A percentile compares a stretch with the other conserved stretches of the same genome.
Conservation (phyloP, 345 rosid species). For the Populus davidiana region DNA sequence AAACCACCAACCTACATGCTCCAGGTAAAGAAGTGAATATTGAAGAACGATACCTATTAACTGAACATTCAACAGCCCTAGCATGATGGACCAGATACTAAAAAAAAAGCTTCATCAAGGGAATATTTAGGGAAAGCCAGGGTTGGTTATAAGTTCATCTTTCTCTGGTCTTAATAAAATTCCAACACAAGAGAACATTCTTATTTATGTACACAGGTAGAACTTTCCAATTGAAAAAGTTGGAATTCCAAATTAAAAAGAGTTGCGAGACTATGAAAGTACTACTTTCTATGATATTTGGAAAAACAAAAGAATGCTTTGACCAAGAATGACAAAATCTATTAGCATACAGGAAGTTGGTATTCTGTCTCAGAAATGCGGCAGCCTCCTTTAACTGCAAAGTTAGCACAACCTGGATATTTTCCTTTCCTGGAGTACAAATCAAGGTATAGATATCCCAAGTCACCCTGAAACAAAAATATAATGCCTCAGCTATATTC, state of each 20-base stretch:
- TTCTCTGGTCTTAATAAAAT: not conserved
- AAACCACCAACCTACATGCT: too few relatives aligned
- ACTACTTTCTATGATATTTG: not conserved
- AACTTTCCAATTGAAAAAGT: not conserved
- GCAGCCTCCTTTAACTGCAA: slow-evolving; percentile 86
- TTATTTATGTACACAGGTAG: not conserved
- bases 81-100: not conserved
- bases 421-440: slow-evolving; percentile 76
- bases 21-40: not conserved
- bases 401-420: slow-evolving; percentile 97
- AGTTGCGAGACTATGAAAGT: not conserved
- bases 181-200: not conserved
- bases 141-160: not conserved
- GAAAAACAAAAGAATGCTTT: slow-evolving; percentile 5
- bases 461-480: slow-evolving; percentile 67
- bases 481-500: not conserved
- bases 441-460: slow-evolving; percentile 91
- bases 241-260: not conserved
- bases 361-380: slow-evolving; percentile 75
- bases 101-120: not conserved
- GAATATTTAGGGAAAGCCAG: not conserved
- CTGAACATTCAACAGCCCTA: not conserved
- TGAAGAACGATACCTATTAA: not conserved
- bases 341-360: slow-evolving; percentile 80
- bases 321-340: not conserved